A percentile compares a stretch with the other conserved stretches of the same genome.
Evolutionary conservation across 1,139 yeast genomes (phyloP).

Genomic region (Pichia sp.): DNA sequence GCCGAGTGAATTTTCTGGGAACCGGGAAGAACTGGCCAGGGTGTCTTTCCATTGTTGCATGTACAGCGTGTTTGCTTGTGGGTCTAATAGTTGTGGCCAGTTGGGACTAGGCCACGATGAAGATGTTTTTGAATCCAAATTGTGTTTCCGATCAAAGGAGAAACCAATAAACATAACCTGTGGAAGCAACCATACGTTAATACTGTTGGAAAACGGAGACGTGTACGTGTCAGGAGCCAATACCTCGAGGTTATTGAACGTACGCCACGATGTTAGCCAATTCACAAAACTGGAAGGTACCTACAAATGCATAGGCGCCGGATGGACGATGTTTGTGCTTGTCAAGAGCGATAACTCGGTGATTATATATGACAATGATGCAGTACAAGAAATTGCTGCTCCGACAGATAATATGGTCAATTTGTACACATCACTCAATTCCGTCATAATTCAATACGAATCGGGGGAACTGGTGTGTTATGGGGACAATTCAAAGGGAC

Average conservation of each 20-base stretch:
- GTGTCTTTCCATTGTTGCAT: too few species aligned
- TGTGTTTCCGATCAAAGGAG: conserved; percentile 18
- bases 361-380: not conserved
- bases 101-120: conserved; percentile 54
- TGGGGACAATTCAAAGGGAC: conserved; percentile 80
- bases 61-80: conserved; percentile 42
- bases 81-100: conserved; percentile 79
- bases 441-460: conserved; percentile 34
- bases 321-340: conserved; percentile 1
- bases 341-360: not conserved
- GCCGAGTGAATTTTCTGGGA: too few species aligned
- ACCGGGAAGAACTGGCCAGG: too few species aligned
- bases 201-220: conserved; percentile 46
- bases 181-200: conserved; percentile 85
- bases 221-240: conserved; percentile 46
- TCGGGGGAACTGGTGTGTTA: conserved; percentile 46
- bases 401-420: not conserved
- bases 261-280: not conserved
- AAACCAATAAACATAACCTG: conserved; percentile 41
- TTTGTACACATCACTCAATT: conserved; percentile 41
- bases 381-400: not conserved
- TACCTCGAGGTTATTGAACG: not conserved
- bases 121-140: conserved; percentile 32
- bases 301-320: conserved; percentile 2
- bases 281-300: not conserved